Evolutionary conservation across 2,329 filamentous ascomycete genomes (phyloP), one percentile per base, ranked within the genome.

Genomic region (Metarhizium brunneum): DNA sequence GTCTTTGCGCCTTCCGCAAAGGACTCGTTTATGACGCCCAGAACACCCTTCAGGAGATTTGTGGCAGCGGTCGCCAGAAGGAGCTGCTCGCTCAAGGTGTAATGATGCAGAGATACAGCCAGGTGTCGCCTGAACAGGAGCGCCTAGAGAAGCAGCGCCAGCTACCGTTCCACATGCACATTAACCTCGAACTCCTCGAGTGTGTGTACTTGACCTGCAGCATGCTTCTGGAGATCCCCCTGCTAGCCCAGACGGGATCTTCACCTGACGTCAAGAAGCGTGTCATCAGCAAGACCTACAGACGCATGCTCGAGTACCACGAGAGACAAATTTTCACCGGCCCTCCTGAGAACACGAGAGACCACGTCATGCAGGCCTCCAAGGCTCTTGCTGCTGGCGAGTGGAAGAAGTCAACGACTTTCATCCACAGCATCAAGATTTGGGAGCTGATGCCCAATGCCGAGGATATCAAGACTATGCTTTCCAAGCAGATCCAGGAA

Each of bases 91-190:
- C 94, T 43, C 94, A 99, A 75, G 95, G 94, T 72, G 90, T 99
- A 60, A 96, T 97, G 80, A 94, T 99, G 72, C 94, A 99, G 78
- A 85, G 94, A 64, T 99, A 92, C 77, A 92, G 84, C 66, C 92
- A 96, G 68, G 94, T 99, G 59, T 94, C 92, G 40, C 94, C 94
- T 18, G 94, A 99, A 75, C 94, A 99, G 75, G 94, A 99, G 78
- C 89, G 92, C 62, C 82, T 97, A 43, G 94, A 99, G 79, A 90
- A 94, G 71, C 92, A 97, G 76, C 87, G 94, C 66, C 94, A 99
- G 76, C 83, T 99, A 63, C 94, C 94, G 42, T 99, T 99, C 86
- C 94, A 99, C 79, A 96, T 99, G 91, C 94, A 99, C 82, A 99
- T 99, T 80, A 99, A 99, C 80, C 83, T 99, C 53, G 94, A 99